These are phyloP conservation scores for Skeletonema marinoi DNA, from an alignment of 108 stramenopile species.

Conservation along the genomic window DNA sequence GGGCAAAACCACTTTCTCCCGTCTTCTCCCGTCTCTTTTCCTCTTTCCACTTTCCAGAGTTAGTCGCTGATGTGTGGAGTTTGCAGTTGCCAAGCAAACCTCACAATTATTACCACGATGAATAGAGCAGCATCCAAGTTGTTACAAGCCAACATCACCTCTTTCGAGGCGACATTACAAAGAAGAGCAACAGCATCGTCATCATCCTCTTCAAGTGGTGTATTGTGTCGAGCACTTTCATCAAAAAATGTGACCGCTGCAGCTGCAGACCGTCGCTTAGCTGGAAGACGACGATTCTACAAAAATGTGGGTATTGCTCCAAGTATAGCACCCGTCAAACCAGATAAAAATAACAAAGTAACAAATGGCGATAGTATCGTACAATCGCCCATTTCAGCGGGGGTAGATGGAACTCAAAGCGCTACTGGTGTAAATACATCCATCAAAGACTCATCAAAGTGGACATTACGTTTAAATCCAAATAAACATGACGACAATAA, in stretches of 20 bases:
- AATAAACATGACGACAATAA: constrained; percentile 3
- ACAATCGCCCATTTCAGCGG: constrained; percentile 80
- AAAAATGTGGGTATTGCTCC: constrained; percentile 67
- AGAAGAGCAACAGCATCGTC: neutral
- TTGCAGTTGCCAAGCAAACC: neutral
- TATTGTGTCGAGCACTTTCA: neutral
- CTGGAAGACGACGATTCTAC: constrained; percentile 71
- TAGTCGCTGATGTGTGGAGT: too few species aligned
- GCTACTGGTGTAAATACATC: constrained; percentile 67
- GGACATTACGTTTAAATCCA: constrained; percentile 34
- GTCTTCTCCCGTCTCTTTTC: too few species aligned
- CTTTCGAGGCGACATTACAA: neutral
- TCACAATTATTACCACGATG: neutral
- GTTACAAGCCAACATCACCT: neutral
- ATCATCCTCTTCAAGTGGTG: neutral
- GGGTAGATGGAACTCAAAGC: constrained; percentile 83
- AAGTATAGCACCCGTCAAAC: constrained; percentile 51
- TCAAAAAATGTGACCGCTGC: constrained; percentile 34
- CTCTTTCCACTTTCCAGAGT: too few species aligned
- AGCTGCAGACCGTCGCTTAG: constrained; percentile 52
- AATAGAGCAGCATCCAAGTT: constrained; percentile 10
- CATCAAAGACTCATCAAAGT: constrained; percentile 25
- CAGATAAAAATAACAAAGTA: constrained; percentile 4
- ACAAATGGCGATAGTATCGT: constrained; percentile 20
- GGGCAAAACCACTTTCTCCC: too few species aligned